phyloP scores from a whole-genome alignment of 495 filamentous ascomycete genomes.

The Xylaria palmicola region DNA sequence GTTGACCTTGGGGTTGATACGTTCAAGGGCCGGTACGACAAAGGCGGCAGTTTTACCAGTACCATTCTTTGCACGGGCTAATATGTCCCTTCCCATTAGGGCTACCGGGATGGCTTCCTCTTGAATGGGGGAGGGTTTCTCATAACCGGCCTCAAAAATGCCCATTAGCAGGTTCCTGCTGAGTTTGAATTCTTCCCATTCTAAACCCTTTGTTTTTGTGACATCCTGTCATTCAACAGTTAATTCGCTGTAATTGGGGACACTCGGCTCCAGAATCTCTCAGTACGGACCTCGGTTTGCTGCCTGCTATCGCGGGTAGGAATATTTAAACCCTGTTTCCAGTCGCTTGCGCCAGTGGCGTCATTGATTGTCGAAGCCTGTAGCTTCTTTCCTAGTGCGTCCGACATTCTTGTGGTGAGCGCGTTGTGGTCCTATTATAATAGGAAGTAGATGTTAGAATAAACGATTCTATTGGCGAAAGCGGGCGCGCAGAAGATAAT shows the following conservation, averaged over 20 bases:
- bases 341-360: constrained; percentile 59
- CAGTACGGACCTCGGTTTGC: constrained; percentile 78
- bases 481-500: not conserved
- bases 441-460: not conserved
- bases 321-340: constrained; percentile 75
- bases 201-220: constrained; percentile 91
- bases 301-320: constrained; percentile 82
- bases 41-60: constrained; percentile 98
- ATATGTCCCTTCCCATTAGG: constrained; percentile 89
- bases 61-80: constrained; percentile 96
- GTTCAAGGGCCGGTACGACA: constrained; percentile 91
- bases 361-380: constrained; percentile 69
- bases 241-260: constrained; percentile 16
- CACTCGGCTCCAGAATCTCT: constrained; percentile 19
- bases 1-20: constrained; percentile 90
- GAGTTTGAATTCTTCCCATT: constrained; percentile 95
- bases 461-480: not conserved
- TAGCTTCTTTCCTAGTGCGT: constrained; percentile 65
- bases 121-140: constrained; percentile 98
- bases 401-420: constrained; percentile 37
- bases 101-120: constrained; percentile 98
- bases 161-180: constrained; percentile 96
- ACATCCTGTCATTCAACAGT: constrained; percentile 67
- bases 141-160: constrained; percentile 97
- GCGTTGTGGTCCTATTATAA: not conserved